Evolutionary conservation across 2,329 filamentous ascomycete species (phyloP).

Genomic region (Drechslera avenae): DNA sequence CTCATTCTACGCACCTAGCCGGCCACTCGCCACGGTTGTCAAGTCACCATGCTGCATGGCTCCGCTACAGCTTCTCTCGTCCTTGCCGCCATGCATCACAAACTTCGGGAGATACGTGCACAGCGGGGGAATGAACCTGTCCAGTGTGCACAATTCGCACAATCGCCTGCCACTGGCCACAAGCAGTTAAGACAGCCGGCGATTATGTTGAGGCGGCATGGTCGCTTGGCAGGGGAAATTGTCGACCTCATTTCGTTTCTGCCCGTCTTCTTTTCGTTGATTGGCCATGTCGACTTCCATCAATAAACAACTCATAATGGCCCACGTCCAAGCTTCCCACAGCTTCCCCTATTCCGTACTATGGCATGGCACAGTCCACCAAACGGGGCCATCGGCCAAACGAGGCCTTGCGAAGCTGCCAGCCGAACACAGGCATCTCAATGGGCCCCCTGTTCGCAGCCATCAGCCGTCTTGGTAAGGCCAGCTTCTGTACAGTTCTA

Average conservation of each 20-base stretch:
- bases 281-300: conserved; percentile 28
- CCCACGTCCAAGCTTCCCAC: conserved; percentile 29
- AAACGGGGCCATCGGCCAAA: conserved; percentile 34
- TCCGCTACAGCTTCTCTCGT: conserved; percentile 9
- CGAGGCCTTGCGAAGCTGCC: conserved; percentile 27
- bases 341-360: conserved; percentile 42
- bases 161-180: conserved; percentile 18
- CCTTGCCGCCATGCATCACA: conserved; percentile 12
- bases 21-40: background rate
- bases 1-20: background rate
- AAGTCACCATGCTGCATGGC: conserved; percentile 1
- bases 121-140: conserved; percentile 17
- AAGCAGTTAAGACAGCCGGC: conserved; percentile 26
- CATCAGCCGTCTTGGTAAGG: conserved; percentile 32
- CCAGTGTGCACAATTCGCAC: conserved; percentile 19
- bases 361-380: conserved; percentile 30
- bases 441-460: conserved; percentile 31
- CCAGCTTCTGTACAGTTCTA: conserved; percentile 29
- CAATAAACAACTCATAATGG: conserved; percentile 41
- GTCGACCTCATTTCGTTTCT: conserved; percentile 42
- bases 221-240: conserved; percentile 38
- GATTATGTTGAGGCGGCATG: conserved; percentile 38
- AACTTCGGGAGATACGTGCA: conserved; percentile 9
- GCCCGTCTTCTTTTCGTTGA: conserved; percentile 25
- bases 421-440: conserved; percentile 34